Evolutionary conservation across 257 asterid genomes (phyloP).

Genomic region (Avicennia marina): DNA sequence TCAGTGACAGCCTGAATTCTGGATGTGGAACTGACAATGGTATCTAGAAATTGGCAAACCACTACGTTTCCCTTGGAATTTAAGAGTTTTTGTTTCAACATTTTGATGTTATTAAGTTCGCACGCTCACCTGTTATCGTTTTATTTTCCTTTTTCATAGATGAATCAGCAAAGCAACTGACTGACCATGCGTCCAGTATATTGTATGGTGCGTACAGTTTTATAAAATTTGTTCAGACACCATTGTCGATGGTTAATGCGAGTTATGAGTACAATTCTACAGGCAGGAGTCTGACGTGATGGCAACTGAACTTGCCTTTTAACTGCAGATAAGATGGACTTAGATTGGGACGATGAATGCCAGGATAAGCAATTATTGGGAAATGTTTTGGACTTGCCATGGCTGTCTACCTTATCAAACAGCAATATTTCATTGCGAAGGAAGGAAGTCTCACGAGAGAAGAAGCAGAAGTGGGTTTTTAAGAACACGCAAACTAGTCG

Average conservation of each 20-base stretch:
- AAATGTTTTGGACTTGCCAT: conserved; percentile 31
- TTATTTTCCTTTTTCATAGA: conserved; percentile 22
- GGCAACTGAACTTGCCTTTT: conserved; percentile 17
- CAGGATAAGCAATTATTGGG: neutral
- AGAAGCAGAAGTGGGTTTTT: conserved; percentile 52
- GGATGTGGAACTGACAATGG: conserved; percentile 35
- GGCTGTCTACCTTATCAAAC: conserved; percentile 31
- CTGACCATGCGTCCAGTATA: conserved; percentile 34
- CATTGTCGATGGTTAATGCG: neutral
- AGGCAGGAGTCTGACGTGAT: neutral
- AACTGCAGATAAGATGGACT: conserved; percentile 48
- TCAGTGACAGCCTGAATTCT: conserved; percentile 31
- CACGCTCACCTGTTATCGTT: neutral
- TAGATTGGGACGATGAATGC: conserved; percentile 32
- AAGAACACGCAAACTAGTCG: conserved; percentile 25
- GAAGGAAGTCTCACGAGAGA: conserved; percentile 51
- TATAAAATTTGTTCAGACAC: conserved; percentile 3
- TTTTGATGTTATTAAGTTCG: conserved; percentile 4
- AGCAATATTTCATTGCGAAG: conserved; percentile 30
- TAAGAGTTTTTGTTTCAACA: neutral
- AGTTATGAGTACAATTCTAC: conserved; percentile 1
- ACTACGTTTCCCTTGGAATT: neutral
- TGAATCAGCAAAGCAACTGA: conserved; percentile 37
- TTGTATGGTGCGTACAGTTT: conserved; percentile 37
- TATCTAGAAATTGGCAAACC: conserved; percentile 16